phyloP scores from a whole-genome alignment of 2,329 filamentous ascomycete species.

The Alternaria incomplexa region DNA sequence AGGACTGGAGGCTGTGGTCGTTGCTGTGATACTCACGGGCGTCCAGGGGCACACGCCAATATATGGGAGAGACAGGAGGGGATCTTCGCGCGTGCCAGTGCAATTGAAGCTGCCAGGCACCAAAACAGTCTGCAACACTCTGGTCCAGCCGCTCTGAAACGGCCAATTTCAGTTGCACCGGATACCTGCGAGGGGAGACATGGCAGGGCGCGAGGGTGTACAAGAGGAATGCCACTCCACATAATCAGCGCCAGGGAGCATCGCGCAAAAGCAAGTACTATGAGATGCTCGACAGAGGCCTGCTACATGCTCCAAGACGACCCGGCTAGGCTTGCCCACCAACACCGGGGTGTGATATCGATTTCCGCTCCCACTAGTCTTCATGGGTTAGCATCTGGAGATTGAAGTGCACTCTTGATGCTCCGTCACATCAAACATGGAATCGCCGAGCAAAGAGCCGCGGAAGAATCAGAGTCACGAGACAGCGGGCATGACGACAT shows the following conservation, averaged over 20 bases:
- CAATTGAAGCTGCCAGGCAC: slow-evolving; percentile 48
- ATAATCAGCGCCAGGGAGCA: slow-evolving; percentile 36
- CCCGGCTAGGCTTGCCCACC: slow-evolving; percentile 20
- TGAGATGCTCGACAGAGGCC: slow-evolving; percentile 14
- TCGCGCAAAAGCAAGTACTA: slow-evolving; percentile 43
- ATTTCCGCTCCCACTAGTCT: slow-evolving; percentile 22
- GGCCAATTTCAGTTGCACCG: slow-evolving; percentile 47
- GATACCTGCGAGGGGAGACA: slow-evolving; percentile 38
- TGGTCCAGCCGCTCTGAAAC: slow-evolving; percentile 46
- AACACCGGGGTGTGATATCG: slow-evolving; percentile 15
- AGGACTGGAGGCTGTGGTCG: slow-evolving; percentile 45
- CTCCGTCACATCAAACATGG: slow-evolving; percentile 4
- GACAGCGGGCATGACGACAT: slow-evolving; percentile 11
- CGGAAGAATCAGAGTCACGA: slow-evolving; percentile 4
- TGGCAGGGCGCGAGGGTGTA: slow-evolving; percentile 33
- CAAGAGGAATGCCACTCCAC: slow-evolving; percentile 42
- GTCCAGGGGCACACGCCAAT: slow-evolving; percentile 47
- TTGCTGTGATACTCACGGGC: slow-evolving; percentile 46
- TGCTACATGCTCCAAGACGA: slow-evolving; percentile 30
- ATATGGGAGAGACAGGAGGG: slow-evolving; percentile 46
- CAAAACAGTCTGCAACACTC: slow-evolving; percentile 48
- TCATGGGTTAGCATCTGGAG: slow-evolving; percentile 16
- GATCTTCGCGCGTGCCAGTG: slow-evolving; percentile 41
- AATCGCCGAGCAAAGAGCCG: slow-evolving; percentile 6
- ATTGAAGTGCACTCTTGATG: slow-evolving; percentile 9